phyloP scores from a whole-genome alignment of 768 basidiomycete species.

The Boletus reticuloceps region DNA sequence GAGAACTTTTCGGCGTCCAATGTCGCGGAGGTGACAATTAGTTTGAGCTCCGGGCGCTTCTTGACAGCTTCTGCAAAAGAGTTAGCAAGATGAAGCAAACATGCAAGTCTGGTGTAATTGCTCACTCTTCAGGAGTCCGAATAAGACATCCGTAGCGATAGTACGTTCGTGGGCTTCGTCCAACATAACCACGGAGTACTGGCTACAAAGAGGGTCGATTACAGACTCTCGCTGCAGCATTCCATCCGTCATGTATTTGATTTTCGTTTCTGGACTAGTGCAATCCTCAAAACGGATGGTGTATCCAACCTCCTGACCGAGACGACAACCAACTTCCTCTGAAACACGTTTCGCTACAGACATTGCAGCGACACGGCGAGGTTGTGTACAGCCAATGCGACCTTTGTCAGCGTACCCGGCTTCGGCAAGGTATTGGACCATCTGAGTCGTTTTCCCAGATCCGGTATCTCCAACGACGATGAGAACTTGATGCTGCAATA shows the following conservation, averaged over 20 bases:
- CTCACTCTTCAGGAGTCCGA: conserved; percentile 80
- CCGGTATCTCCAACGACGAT: conserved; percentile 99
- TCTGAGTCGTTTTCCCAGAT: conserved; percentile 98
- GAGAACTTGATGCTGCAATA: conserved; percentile 71
- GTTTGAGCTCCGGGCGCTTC: conserved; percentile 90
- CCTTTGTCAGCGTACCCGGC: conserved; percentile 88
- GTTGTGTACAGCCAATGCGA: conserved; percentile 96
- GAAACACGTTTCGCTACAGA: conserved; percentile 98
- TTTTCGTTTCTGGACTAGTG: conserved; percentile 96
- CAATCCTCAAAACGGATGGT: conserved; percentile 99
- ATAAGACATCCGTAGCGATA: conserved; percentile 97
- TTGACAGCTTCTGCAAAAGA: conserved; percentile 79
- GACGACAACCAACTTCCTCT: conserved; percentile 96
- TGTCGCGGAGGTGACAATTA: conserved; percentile 98
- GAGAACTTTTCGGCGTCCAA: conserved; percentile 99
- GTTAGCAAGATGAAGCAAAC: conserved; percentile 14
- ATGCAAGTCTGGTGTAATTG: background rate
- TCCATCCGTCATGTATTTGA: conserved; percentile 99
- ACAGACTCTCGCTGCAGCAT: conserved; percentile 97
- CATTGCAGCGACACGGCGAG: conserved; percentile 98
- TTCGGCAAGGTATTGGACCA: conserved; percentile 98
- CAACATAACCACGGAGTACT: conserved; percentile 95
- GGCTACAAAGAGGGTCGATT: conserved; percentile 90
- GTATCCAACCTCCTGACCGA: conserved; percentile 98
- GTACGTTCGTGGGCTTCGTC: conserved; percentile 99